Evolutionary conservation across 257 asterid genomes (phyloP).

Genomic region (Verbascum thapsus): DNA sequence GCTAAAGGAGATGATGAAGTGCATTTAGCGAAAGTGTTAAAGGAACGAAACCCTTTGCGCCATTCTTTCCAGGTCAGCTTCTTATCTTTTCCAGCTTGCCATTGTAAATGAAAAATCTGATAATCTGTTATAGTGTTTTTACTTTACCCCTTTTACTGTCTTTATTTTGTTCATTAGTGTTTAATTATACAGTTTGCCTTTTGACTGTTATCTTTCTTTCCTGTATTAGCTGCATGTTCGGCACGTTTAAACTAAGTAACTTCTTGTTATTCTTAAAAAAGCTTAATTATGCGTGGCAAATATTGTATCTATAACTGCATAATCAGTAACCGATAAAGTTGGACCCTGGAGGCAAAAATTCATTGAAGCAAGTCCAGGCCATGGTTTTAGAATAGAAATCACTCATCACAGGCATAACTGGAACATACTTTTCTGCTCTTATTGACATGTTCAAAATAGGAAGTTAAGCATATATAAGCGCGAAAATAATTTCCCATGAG

Average conservation of each 20-base stretch:
- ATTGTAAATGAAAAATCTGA: slow-evolving; percentile 6
- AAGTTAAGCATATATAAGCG: background rate
- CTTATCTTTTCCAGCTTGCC: slow-evolving; percentile 20
- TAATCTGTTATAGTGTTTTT: background rate
- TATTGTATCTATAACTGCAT: background rate
- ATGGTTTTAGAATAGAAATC: background rate
- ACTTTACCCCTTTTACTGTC: slow-evolving; percentile 1
- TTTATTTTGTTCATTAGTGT: background rate
- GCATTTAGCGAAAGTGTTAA: slow-evolving; percentile 56
- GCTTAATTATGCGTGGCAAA: background rate
- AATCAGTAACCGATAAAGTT: background rate
- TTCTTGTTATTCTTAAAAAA: too few relatives aligned
- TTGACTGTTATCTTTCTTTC: background rate
- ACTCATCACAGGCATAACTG: background rate
- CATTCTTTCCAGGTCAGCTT: slow-evolving; percentile 76
- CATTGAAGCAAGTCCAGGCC: background rate
- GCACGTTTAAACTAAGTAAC: background rate
- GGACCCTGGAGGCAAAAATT: background rate
- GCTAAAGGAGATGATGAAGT: slow-evolving; percentile 50
- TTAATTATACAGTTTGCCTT: slow-evolving; percentile 5
- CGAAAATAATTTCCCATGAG: slow-evolving; percentile 3
- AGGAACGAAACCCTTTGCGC: slow-evolving; percentile 69
- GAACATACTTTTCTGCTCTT: background rate
- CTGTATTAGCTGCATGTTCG: slow-evolving; percentile 4
- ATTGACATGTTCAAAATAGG: slow-evolving; percentile 10